Evolutionary conservation across 768 basidiomycete genomes (phyloP).

Genomic region (Amylocystis lapponica): DNA sequence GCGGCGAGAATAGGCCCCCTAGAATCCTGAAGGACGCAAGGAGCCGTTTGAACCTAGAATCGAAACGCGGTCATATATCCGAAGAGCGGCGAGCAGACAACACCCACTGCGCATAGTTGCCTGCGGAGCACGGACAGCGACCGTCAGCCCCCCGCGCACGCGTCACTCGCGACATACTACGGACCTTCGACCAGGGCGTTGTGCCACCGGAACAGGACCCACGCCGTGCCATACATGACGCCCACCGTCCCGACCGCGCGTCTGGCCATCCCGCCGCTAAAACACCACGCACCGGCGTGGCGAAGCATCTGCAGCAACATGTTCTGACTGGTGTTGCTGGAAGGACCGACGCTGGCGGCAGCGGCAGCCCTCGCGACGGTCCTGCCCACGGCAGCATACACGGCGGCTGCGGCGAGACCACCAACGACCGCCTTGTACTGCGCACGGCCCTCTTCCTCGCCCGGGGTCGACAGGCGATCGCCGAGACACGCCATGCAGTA

Average conservation of each 20-base stretch:
- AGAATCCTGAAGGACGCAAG: conserved; percentile 35
- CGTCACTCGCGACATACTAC: conserved; percentile 2
- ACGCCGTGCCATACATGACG: conserved; percentile 22
- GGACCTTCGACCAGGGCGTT: conserved; percentile 34
- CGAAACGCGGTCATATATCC: too few relatives aligned
- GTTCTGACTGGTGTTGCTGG: not conserved
- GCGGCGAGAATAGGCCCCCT: conserved; percentile 28
- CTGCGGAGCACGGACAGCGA: conserved; percentile 12
- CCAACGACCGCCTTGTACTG: conserved; percentile 94
- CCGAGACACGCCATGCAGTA: conserved; percentile 76
- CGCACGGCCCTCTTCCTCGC: conserved; percentile 90
- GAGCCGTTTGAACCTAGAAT: conserved; percentile 25
- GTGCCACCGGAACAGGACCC: conserved; percentile 41
- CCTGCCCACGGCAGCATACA: conserved; percentile 8
- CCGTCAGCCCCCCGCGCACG: not conserved
- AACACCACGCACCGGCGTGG: not conserved
- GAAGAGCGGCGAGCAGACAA: not conserved
- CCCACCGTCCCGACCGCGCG: conserved; percentile 10
- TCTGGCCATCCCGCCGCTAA: conserved; percentile 6
- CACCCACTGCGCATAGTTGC: conserved; percentile 22
- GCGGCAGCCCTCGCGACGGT: not conserved
- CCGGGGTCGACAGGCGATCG: conserved; percentile 46
- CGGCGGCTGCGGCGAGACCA: conserved; percentile 12
- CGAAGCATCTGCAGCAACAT: not conserved
- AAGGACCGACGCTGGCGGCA: not conserved